Conservation (phyloP, 2,329 filamentous ascomycete species). For the Apiospora saccharicola region DNA sequence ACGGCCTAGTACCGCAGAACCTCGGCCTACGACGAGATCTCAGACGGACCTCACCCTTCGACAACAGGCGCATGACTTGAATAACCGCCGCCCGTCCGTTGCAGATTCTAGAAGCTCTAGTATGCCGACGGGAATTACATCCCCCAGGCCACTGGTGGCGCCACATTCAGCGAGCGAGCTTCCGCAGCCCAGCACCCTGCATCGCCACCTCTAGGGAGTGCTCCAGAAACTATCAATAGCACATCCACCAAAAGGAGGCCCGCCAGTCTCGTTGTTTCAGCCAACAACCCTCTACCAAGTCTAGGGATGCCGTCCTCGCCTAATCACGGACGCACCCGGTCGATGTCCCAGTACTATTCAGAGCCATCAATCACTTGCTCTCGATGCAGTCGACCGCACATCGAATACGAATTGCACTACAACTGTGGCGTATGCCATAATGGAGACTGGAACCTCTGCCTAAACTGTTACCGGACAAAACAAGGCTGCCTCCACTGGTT, state of each 20-base stretch:
- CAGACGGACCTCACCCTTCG: conserved; percentile 67
- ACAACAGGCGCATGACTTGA: conserved; percentile 48
- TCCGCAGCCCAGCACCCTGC: conserved; percentile 34
- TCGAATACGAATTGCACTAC: conserved; percentile 88
- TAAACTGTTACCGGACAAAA: conserved; percentile 78
- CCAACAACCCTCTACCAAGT: conserved; percentile 42
- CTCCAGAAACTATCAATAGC: conserved; percentile 33
- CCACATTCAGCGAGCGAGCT: conserved; percentile 40
- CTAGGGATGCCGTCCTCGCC: conserved; percentile 42
- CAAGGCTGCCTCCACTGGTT: conserved; percentile 87
- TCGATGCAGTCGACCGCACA: conserved; percentile 72
- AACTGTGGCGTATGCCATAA: conserved; percentile 75
- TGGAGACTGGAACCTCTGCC: conserved; percentile 81
- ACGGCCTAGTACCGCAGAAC: conserved; percentile 50
- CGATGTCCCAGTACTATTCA: conserved; percentile 58
- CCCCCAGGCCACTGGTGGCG: conserved; percentile 24
- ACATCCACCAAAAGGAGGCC: conserved; percentile 43
- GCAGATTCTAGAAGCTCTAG: conserved; percentile 52
- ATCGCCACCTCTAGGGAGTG: conserved; percentile 29
- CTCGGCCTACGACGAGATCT: conserved; percentile 64
- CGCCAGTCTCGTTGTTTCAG: conserved; percentile 49
- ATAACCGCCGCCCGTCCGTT: conserved; percentile 48
- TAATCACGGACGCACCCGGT: conserved; percentile 48
- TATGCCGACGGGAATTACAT: conserved; percentile 40
- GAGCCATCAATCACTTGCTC: conserved; percentile 81